Evolutionary conservation across 2,329 filamentous ascomycete species (phyloP), one percentile per base, ranked within the genome.

Genomic region (Epichloe elymi): DNA sequence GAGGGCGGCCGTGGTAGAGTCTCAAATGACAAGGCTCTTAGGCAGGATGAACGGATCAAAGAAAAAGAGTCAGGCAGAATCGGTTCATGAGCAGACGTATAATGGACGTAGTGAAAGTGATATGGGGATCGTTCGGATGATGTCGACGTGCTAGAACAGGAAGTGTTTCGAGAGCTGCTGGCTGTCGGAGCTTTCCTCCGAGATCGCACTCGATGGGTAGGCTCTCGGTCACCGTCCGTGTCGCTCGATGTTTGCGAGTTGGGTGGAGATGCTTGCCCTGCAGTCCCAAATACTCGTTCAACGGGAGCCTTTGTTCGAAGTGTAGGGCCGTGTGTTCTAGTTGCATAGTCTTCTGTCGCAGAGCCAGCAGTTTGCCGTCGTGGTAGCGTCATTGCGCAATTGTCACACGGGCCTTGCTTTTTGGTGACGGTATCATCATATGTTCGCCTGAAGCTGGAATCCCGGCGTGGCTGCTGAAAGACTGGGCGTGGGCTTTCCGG

Each of bases 51-150:
- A 46, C 82, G 78, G 48, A 85, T 73, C 40, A 82, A 75, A n/a
- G 79, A 80, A 65, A 83, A 85, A 7, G 80, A 82, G n/a, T 72
- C 70, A 14, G 79, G 71, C 1, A 75, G 68, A 4, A 80, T 69
- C 3, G 82, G 80, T 54, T 84, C 81, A 61, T 84, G 80, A 4
- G 80, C 83, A 1, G 82, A 85, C 4, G 80, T 84, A 61, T 84
- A 85, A 60, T 83, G 78, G 47, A 85, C 69, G 57, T 78, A 83
- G 60, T 85, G 82, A 5, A 76, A 76, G 58, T 85, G 82, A 41
- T 73, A 73, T 35, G 70, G 66, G 35, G 70, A 60, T 53, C 61
- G 59, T 49, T 69, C 69, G 14, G 70, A 69, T n/a, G 67, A 66
- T 5, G 75, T 79, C 45, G 74, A 78, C 20, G 67, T 67, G 61